Evolutionary conservation across 345 rosid genomes (phyloP).

Genomic region (Acer campestre): DNA sequence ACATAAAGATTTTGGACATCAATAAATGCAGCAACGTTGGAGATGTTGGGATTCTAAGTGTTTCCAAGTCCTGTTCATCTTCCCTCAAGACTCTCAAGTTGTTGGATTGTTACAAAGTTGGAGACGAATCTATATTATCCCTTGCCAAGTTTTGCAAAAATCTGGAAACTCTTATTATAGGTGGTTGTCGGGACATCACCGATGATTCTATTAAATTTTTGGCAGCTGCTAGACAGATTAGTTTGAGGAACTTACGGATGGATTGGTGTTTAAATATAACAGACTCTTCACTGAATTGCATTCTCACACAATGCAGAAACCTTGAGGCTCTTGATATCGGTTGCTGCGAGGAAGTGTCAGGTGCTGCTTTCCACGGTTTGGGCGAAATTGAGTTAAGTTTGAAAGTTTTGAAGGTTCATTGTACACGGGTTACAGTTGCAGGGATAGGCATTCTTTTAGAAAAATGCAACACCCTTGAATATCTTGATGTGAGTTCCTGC

Average conservation of each 20-base stretch:
- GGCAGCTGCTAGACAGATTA: slow-evolving; percentile 60
- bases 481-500: slow-evolving; percentile 88
- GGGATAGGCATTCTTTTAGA: slow-evolving; percentile 74
- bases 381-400: slow-evolving; percentile 42
- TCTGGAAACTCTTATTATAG: slow-evolving; percentile 76
- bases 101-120: slow-evolving; percentile 77
- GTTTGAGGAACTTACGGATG: slow-evolving; percentile 82
- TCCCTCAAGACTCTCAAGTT: slow-evolving; percentile 75
- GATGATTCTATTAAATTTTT: slow-evolving; percentile 59
- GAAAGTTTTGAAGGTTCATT: slow-evolving; percentile 77
- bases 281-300: slow-evolving; percentile 64
- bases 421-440: slow-evolving; percentile 65
- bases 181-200: slow-evolving; percentile 80
- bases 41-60: slow-evolving; percentile 60
- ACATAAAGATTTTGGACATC: slow-evolving; percentile 62
- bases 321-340: slow-evolving; percentile 89
- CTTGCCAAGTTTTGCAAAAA: slow-evolving; percentile 66
- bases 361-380: slow-evolving; percentile 57
- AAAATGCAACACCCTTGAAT: slow-evolving; percentile 62
- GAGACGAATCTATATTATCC: slow-evolving; percentile 63
- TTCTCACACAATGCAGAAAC: slow-evolving; percentile 65
- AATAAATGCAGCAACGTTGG: slow-evolving; percentile 86
- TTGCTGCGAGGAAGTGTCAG: slow-evolving; percentile 88
- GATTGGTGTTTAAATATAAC: slow-evolving; percentile 89
- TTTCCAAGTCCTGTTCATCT: slow-evolving; percentile 66